Percentiles rank a stretch among this genome's conserved stretches.
Conservation (phyloP, 2,329 filamentous ascomycete species). For the Pseudogymnoascus pannorum region DNA sequence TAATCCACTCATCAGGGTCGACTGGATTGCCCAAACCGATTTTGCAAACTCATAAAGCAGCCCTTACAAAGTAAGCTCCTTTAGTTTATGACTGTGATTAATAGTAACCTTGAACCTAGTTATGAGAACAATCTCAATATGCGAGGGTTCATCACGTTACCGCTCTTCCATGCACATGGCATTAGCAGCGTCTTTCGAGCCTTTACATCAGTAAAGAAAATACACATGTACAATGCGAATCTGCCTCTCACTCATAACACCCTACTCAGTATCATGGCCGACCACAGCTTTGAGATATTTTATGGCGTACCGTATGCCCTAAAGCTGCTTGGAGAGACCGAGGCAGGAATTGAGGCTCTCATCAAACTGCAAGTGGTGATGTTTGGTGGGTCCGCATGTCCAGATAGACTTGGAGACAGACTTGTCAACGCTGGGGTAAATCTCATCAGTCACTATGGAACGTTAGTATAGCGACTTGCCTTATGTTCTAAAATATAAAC, state of each 20-base stretch:
- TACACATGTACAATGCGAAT: conserved; percentile 47
- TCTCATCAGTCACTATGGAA: conserved; percentile 49
- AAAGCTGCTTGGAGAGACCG: conserved; percentile 53
- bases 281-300: conserved; percentile 44
- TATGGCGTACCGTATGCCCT: conserved; percentile 57
- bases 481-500: not conserved
- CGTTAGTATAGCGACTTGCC: conserved; percentile 32
- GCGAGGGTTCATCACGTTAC: conserved; percentile 46
- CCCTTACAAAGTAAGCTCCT: conserved; percentile 29
- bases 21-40: conserved; percentile 55
- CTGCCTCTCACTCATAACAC: conserved; percentile 47
- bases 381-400: conserved; percentile 51
- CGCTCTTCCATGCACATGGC: conserved; percentile 54
- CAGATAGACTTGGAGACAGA: conserved; percentile 49
- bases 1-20: conserved; percentile 38
- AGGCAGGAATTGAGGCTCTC: conserved; percentile 44
- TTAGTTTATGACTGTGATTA: conserved; percentile 25
- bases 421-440: conserved; percentile 47
- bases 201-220: conserved; percentile 42
- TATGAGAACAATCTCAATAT: conserved; percentile 27
- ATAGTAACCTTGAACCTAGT: conserved; percentile 12
- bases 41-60: conserved; percentile 38
- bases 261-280: conserved; percentile 38
- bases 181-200: conserved; percentile 47
- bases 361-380: conserved; percentile 43